Conservation (phyloP, 2,329 filamentous ascomycete species). For the Sporothrix phasma region DNA sequence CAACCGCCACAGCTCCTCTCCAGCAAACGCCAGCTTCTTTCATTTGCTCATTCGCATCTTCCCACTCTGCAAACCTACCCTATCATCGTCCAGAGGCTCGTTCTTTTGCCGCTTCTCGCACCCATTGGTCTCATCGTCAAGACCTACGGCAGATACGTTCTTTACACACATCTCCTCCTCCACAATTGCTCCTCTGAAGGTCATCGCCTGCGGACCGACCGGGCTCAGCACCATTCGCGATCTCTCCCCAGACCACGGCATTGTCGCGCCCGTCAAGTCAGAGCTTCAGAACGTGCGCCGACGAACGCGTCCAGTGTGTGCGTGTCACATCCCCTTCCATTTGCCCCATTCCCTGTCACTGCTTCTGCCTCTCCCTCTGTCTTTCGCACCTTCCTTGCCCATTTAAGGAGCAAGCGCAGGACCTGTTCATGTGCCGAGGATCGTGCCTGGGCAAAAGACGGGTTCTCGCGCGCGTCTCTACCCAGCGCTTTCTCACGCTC, state of each 20-base stretch:
- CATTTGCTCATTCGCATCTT: conserved; percentile 20
- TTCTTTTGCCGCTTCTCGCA: conserved; percentile 24
- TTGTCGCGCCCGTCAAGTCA: background rate
- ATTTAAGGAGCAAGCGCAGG: conserved; percentile 1
- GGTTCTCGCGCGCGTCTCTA: background rate
- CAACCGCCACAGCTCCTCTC: background rate
- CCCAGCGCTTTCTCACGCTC: too few relatives aligned
- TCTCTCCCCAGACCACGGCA: background rate
- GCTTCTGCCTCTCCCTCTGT: background rate
- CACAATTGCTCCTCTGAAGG: background rate
- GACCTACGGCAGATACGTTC: background rate
- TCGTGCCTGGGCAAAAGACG: background rate
- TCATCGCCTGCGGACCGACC: background rate
- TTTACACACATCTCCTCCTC: background rate
- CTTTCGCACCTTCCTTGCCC: background rate
- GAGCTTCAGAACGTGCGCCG: background rate
- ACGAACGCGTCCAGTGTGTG: background rate
- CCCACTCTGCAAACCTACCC: conserved; percentile 25
- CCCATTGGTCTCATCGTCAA: conserved; percentile 35
- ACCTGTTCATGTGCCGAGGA: background rate
- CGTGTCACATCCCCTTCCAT: background rate
- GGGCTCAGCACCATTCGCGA: background rate
- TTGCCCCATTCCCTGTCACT: background rate
- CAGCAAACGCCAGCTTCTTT: background rate
- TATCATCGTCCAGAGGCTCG: conserved; percentile 41